Evolutionary conservation across 768 basidiomycete species (phyloP).

Genomic region (Russula lepida): DNA sequence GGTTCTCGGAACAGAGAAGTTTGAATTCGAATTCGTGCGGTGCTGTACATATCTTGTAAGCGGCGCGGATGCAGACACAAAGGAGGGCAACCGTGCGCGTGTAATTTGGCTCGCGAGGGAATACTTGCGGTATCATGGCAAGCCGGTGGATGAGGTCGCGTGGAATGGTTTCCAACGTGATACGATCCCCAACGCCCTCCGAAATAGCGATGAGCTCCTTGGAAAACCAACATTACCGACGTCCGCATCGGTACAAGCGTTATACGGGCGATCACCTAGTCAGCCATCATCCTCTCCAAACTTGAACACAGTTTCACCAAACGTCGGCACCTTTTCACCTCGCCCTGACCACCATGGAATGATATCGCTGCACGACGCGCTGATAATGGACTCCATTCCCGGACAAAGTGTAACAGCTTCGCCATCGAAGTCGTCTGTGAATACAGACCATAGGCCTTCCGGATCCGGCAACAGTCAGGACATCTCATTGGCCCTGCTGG

Average conservation of each 20-base stretch:
- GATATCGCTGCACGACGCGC: slow-evolving; percentile 8
- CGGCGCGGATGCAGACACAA: slow-evolving; percentile 39
- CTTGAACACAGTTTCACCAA: slow-evolving; percentile 27
- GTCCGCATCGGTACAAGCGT: slow-evolving; percentile 45
- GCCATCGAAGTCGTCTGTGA: slow-evolving; percentile 17
- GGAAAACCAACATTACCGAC: slow-evolving; percentile 29
- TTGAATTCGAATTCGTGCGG: slow-evolving; percentile 64
- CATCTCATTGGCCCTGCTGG: slow-evolving; percentile 43
- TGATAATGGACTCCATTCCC: slow-evolving; percentile 1
- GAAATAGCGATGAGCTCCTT: slow-evolving; percentile 20
- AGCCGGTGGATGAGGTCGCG: slow-evolving; percentile 39
- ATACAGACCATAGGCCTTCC: slow-evolving; percentile 20
- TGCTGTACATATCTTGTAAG: slow-evolving; percentile 57
- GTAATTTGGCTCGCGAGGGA: slow-evolving; percentile 59
- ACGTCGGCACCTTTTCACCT: slow-evolving; percentile 26
- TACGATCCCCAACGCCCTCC: slow-evolving; percentile 36
- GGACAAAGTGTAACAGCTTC: background rate
- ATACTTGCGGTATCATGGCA: slow-evolving; percentile 53
- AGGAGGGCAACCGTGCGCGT: slow-evolving; percentile 34
- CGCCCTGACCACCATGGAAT: slow-evolving; percentile 11
- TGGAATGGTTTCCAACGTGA: slow-evolving; percentile 56
- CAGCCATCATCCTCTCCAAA: slow-evolving; percentile 9
- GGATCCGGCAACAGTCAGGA: slow-evolving; percentile 19
- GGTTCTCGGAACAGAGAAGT: slow-evolving; percentile 43
- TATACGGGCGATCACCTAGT: slow-evolving; percentile 44